A percentile compares a stretch with the other conserved stretches of the same genome.
Evolutionary conservation across 768 basidiomycete genomes (phyloP).

Genomic region (Phanerodontia chrysosporium): DNA sequence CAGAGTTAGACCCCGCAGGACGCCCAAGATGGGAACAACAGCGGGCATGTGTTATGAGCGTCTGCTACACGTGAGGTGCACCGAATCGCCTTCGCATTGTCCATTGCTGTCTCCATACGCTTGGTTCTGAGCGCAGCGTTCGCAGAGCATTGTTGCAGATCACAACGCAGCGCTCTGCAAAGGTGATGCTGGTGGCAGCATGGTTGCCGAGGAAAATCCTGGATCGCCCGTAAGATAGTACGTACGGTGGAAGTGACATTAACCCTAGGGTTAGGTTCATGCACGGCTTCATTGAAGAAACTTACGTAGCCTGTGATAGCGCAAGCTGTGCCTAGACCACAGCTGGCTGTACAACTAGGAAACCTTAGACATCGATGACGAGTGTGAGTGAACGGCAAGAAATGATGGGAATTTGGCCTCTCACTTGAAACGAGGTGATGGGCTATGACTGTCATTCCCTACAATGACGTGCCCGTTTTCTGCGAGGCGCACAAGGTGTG

Average conservation of each 20-base stretch:
- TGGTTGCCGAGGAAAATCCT: not conserved
- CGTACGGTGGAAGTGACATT: not conserved
- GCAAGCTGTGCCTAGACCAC: not conserved
- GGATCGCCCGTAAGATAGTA: not conserved
- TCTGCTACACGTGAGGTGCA: not conserved
- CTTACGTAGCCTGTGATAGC: not conserved
- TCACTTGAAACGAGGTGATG: not conserved
- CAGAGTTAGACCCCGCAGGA: not conserved
- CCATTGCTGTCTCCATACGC: not conserved
- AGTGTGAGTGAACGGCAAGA: not conserved
- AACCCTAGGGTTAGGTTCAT: not conserved
- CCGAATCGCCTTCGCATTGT: constrained; percentile 2
- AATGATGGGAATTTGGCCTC: not conserved
- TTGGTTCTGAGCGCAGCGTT: not conserved
- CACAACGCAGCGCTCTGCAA: not conserved
- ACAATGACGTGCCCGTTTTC: not conserved
- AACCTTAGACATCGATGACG: not conserved
- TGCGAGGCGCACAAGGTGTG: not conserved
- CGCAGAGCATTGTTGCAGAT: not conserved
- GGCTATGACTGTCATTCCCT: not conserved
- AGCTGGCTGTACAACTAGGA: not conserved
- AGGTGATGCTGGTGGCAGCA: no score
- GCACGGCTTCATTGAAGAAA: not conserved
- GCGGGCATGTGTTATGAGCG: constrained; percentile 4
- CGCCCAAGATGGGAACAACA: constrained; percentile 2